These are phyloP conservation scores for Fonsecaea multimorphosa DNA, from an alignment of 2,329 filamentous ascomycete species.

Conservation along the genomic window DNA sequence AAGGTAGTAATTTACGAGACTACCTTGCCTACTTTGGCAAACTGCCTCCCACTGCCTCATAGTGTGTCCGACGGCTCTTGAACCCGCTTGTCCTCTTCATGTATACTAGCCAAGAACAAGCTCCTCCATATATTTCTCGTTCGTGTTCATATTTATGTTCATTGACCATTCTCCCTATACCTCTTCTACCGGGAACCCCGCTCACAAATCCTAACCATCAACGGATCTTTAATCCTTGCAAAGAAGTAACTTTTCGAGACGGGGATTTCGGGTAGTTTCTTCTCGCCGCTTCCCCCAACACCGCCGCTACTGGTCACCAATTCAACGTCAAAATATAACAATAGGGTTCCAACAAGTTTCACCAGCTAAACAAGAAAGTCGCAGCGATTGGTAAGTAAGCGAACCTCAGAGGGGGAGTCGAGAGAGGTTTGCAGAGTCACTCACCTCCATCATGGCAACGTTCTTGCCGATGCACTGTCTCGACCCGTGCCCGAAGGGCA, in stretches of 20 bases:
- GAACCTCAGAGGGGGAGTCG: no score
- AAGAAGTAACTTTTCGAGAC: neutral
- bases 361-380: neutral
- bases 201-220: neutral
- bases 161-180: neutral
- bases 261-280: slow-evolving; percentile 1
- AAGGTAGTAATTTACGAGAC: no score
- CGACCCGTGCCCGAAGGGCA: slow-evolving; percentile 15
- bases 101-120: no score
- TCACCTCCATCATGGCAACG: slow-evolving; percentile 19
- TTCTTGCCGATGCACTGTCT: slow-evolving; percentile 17
- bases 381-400: neutral
- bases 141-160: neutral
- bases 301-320: neutral
- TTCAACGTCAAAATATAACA: neutral
- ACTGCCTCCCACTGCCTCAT: no score
- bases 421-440: neutral
- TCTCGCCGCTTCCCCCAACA: neutral
- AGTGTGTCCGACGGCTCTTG: no score
- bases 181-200: neutral
- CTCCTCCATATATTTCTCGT: neutral
- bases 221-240: neutral
- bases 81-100: no score
- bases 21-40: no score
- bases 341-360: neutral